Base-by-base conservation (phyloP, 495 filamentous ascomycete genomes). In the Trichoderma gamsii region DNA sequence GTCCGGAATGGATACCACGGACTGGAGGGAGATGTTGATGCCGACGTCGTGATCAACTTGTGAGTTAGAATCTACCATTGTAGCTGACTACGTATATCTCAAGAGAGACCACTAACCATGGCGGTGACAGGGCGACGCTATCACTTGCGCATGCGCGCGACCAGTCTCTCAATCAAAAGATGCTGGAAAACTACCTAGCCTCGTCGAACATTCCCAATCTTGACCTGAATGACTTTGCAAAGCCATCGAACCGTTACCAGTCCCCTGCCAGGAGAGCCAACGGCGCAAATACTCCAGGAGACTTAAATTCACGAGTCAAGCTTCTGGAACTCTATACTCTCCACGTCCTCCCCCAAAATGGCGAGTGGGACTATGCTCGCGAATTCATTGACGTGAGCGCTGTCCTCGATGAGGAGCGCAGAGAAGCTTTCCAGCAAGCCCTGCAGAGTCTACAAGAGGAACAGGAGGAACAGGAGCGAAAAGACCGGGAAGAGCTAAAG, bases 1-100 rank as follows among this genome's bases (percentile, higher is more conserved):
- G 90, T 96, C 49, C 82, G 87, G 69, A 86, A 88, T 71, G 93
- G 93, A 0, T 97, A 97, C 76, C 87, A 88, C 71, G 92, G 92
- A 64, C 82, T 85, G 12, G 94, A 97, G 75, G 93, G 92, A 8
- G 90, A 90, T 69, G 92, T 99, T 5, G 96, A 99, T 77, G 87
- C 92, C 32, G 95, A 99, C 71, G 96, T 99, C 7, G 91, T 98
- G 68, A 90, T 93, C 69, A 96, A 95, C 72, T 75, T 98, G 91
- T 96, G 76, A 74, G 88, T 81, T 16, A n/a, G 23, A 32, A 61
- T 21, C 29, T 15, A 49, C 15, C 23, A 56, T n/a, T 56, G 21
- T 0, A 63, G 18, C 13, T 41, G 13, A 52, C 38, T 21, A 11
- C 43, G 21, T 41, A 12, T 25, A 66, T 16, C 2, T 25, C 27